These are phyloP conservation scores for Phyllosticta citriasiana DNA, from an alignment of 2,329 filamentous ascomycete species.

Conservation along the genomic window DNA sequence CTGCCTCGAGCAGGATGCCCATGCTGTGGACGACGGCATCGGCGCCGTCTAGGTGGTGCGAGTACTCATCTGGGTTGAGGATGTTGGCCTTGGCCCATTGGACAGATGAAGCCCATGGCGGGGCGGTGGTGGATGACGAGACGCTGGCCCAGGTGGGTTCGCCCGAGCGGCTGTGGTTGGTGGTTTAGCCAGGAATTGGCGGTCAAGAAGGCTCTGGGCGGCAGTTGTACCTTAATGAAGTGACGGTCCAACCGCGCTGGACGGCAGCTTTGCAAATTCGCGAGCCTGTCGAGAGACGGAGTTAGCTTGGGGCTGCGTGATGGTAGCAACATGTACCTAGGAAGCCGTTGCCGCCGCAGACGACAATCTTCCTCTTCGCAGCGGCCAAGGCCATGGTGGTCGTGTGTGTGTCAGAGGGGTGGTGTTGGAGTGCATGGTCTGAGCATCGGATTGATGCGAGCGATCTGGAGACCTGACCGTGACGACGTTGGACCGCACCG, in stretches of 20 bases:
- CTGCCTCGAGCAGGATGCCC: slow-evolving; percentile 91
- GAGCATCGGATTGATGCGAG: not conserved
- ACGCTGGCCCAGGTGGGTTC: slow-evolving; percentile 76
- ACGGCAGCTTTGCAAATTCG: slow-evolving; percentile 88
- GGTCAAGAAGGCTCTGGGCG: not conserved
- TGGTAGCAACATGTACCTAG: slow-evolving; percentile 46
- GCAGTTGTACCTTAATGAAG: slow-evolving; percentile 66
- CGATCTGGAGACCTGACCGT: not conserved
- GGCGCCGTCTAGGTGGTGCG: slow-evolving; percentile 61
- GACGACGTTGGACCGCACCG: not conserved
- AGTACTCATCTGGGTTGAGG: slow-evolving; percentile 71
- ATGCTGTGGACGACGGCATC: slow-evolving; percentile 88
- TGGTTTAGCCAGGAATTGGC: slow-evolving; percentile 9
- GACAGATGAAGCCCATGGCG: slow-evolving; percentile 72
- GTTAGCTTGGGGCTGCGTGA: not conserved
- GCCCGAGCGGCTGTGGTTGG: slow-evolving; percentile 63
- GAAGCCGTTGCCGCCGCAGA: slow-evolving; percentile 91
- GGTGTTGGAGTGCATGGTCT: slow-evolving; percentile 8
- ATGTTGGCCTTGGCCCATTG: slow-evolving; percentile 85
- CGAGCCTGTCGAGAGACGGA: slow-evolving; percentile 36
- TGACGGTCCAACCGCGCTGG: slow-evolving; percentile 80
- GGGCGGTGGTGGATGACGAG: slow-evolving; percentile 59
- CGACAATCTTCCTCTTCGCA: slow-evolving; percentile 68
- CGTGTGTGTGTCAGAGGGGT: slow-evolving; percentile 9
- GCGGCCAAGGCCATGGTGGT: slow-evolving; percentile 40